These are phyloP conservation scores for Cladosporium cucumerinum DNA, from an alignment of 2,329 filamentous ascomycete genomes.

Conservation along the genomic window DNA sequence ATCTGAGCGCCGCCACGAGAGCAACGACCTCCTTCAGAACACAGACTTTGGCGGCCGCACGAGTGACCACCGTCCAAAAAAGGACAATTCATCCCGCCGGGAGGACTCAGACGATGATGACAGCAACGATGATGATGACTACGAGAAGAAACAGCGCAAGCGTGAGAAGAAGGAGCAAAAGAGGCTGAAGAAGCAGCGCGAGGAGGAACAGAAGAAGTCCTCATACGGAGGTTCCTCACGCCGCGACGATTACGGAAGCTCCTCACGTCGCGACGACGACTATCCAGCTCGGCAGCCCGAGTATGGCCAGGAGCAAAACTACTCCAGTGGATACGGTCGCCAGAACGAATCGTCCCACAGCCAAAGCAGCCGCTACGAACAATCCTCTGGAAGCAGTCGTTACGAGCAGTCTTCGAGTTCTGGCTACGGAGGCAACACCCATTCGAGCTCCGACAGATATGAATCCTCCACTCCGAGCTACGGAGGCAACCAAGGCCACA, in stretches of 20 bases:
- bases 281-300: slow-evolving; percentile 17
- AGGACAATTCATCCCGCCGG: slow-evolving; percentile 3
- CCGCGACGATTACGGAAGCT: slow-evolving; percentile 9
- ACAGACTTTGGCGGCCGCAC: neutral
- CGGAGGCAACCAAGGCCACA: slow-evolving; percentile 13
- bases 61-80: neutral
- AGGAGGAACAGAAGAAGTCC: slow-evolving; percentile 22
- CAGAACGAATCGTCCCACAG: slow-evolving; percentile 21
- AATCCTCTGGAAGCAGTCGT: slow-evolving; percentile 3
- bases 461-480: slow-evolving; percentile 1
- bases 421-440: neutral
- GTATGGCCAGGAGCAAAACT: slow-evolving; percentile 19
- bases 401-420: neutral
- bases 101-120: slow-evolving; percentile 27
- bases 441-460: neutral
- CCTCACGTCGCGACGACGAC: slow-evolving; percentile 16
- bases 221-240: slow-evolving; percentile 14
- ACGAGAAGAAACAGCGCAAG: slow-evolving; percentile 43
- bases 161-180: slow-evolving; percentile 40
- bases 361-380: slow-evolving; percentile 20
- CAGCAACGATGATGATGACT: slow-evolving; percentile 37
- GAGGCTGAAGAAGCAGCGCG: slow-evolving; percentile 27
- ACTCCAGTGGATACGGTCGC: slow-evolving; percentile 23
- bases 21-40: slow-evolving; percentile 23
- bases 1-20: slow-evolving; percentile 53